Evolutionary conservation across 805 yeast species (phyloP).

Genomic region (Ogataea saltuana): DNA sequence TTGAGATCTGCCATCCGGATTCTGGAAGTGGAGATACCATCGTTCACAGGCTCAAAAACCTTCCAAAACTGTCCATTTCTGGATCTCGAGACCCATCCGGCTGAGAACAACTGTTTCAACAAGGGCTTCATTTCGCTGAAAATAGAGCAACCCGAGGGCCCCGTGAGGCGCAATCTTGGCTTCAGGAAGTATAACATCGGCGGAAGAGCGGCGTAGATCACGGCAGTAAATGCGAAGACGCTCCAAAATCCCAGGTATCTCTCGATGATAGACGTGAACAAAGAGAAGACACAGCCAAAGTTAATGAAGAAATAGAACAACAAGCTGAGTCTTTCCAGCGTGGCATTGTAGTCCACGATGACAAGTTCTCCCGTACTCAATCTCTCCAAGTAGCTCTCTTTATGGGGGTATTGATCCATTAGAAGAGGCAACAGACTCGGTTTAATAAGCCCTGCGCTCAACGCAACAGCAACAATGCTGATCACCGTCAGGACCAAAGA

Average conservation of each 20-base stretch:
- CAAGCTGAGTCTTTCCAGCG: constrained; percentile 41
- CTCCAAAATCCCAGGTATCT: constrained; percentile 52
- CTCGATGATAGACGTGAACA: constrained; percentile 50
- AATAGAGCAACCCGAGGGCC: constrained; percentile 46
- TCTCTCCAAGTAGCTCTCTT: constrained; percentile 53
- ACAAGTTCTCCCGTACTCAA: constrained; percentile 58
- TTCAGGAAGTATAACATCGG: constrained; percentile 41
- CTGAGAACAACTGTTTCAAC: constrained; percentile 39
- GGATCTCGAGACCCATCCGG: constrained; percentile 42
- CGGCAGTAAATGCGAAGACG: constrained; percentile 52
- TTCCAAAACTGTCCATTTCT: constrained; percentile 44
- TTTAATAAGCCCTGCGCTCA: constrained; percentile 54
- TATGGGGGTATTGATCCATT: constrained; percentile 62
- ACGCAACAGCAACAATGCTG: constrained; percentile 40
- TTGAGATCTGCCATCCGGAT: constrained; percentile 42
- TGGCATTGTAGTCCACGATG: constrained; percentile 49
- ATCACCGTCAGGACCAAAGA: constrained; percentile 39
- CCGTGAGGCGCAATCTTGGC: constrained; percentile 37
- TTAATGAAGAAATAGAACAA: constrained; percentile 55
- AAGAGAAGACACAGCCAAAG: constrained; percentile 51
- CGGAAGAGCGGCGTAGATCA: constrained; percentile 51
- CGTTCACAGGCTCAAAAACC: constrained; percentile 22
- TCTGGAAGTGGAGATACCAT: not conserved
- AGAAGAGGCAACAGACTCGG: constrained; percentile 51
- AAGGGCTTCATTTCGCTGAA: constrained; percentile 42